Evolutionary conservation across 345 rosid genomes (phyloP), one percentile per base, ranked within the genome.

Genomic region (Brassica rapa): DNA sequence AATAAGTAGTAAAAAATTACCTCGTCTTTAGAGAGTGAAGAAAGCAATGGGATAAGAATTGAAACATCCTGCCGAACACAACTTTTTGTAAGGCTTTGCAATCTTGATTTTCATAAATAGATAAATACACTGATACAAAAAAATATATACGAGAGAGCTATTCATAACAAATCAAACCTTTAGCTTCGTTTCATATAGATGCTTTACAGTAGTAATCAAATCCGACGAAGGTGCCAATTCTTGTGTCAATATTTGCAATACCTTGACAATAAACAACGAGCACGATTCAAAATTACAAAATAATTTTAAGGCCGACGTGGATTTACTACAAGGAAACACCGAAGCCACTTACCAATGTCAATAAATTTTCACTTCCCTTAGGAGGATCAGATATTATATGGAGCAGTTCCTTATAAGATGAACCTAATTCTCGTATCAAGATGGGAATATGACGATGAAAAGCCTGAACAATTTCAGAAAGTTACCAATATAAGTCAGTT

Each of bases 351-450:
- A 95, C 99, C 86, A 88, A 83, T 66, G 87, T 91, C 89, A 95
- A 84, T 74, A 95, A 94, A 85, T 91, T 90, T 86, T 95, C 99
- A 85, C 98, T 93, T 86, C 98, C 98, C 86, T 86, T 90, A 57
- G 99, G 99, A 30, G 98, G 99, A 82, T 93, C 90, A 61, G 99
- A 90, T 86, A 95, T 86, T 80, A 95, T 83, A 41, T 32, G 87
- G 16, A 95, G 90, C 85, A 95, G 86, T 59, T 90, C 94, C 80
- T 85, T 78, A 76, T 82, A 85, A 72, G 97, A 89, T 82, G 97
- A 90, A 71, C 99, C 96, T 63, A 93, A 81, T 37, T 97, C 89
- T 82, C 98, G 87, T 77, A 93, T 80, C 71, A 95, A 87, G 61
- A 89, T 81, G 33, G 99, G 97, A 37, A 93, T 85, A 82, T 95